Evolutionary conservation across 192 early-diverging fungal species (phyloP), one percentile per base, ranked within the genome.

Genomic region (Podila verticillata): DNA sequence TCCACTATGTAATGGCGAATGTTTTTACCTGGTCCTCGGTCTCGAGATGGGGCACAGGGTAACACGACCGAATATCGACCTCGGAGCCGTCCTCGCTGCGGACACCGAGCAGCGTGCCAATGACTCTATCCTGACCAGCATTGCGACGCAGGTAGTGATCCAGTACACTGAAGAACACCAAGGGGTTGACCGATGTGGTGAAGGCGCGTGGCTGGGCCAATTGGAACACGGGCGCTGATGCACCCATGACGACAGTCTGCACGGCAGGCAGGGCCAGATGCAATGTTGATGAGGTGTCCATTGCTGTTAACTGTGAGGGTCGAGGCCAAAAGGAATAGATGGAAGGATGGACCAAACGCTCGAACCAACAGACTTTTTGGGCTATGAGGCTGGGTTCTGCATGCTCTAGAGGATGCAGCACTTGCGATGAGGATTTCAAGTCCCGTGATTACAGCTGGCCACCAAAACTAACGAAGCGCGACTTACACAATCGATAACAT

Each of bases 61-160:
- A 97, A 75, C 93, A 93, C 84, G 91, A 93, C 66, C 92, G 87
- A 73, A 98, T 91, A 81, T 98, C 95, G 10, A 97, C 91, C 65
- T 95, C 91, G 29, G 89, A 85, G 35, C 95, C 94, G 82, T 97
- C 95, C 59, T 96, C 93, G 81, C 92, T 94, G 62, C 93, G 89
- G 56, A 91, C 90, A 70, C 97, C 97, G 48, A 99, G 84, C 9
- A 99, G 87, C 17, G 94, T 95, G 60, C 97, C 97, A 61, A 98
- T 93, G 24, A 97, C 96, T 61, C 93, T 84, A 66, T 89, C 86
- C 75, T 95, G 93, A 69, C 87, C 88, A 68, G 94, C 93, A 73
- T 94, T 91, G 64, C 94, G 92, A 51, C 96, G 93, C 68, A 95
- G 79, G 75, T 85, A 95, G 84, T 98, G 96, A 86, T 97, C 96